Conservation (phyloP, 495 filamentous ascomycete species). For the Darksidea phi region DNA sequence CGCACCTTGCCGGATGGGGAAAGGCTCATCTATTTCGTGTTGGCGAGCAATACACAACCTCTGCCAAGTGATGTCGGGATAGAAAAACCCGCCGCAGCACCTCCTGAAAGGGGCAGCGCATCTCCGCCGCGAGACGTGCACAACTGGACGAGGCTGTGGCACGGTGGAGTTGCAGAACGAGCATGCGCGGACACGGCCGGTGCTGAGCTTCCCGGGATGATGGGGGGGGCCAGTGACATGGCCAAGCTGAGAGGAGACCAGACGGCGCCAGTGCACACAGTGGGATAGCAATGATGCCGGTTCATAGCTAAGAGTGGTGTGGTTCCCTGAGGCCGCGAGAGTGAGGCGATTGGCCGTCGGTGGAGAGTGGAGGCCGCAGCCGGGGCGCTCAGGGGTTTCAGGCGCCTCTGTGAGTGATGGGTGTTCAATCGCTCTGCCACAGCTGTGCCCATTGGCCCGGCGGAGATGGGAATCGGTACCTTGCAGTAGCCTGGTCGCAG, state of each 20-base stretch:
- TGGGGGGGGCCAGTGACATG: neutral
- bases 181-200: neutral
- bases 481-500: too few species aligned
- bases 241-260: neutral
- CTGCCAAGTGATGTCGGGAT: neutral
- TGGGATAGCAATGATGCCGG: too few species aligned
- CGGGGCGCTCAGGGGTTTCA: too few species aligned
- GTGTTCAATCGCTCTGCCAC: too few species aligned
- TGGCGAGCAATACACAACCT: neutral
- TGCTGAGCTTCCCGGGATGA: neutral
- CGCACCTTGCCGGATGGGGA: neutral
- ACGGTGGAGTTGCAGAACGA: conserved; percentile 17
- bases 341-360: too few species aligned
- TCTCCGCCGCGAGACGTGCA: conserved; percentile 6
- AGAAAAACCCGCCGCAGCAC: neutral
- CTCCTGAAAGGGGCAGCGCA: neutral
- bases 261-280: too few species aligned
- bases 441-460: too few species aligned
- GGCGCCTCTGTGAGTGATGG: too few species aligned
- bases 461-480: too few species aligned
- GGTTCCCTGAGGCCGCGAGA: too few species aligned
- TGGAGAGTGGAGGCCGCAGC: too few species aligned
- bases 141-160: conserved; percentile 17
- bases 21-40: neutral
- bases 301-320: too few species aligned